Evolutionary conservation across 306 rosid genomes (phyloP).

Genomic region (Begonia peltatifolia): DNA sequence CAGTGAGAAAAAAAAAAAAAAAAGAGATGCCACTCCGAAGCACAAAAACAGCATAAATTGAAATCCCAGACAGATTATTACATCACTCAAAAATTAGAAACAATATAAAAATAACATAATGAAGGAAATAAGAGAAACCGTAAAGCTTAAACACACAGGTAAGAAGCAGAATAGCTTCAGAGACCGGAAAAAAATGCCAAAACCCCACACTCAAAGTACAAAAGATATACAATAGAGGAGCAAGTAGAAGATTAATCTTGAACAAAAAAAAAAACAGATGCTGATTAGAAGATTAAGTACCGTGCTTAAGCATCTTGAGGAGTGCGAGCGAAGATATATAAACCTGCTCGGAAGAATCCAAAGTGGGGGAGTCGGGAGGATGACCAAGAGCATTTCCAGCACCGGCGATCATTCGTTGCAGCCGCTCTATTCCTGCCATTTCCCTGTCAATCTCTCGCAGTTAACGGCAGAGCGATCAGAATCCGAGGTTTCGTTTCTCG

Average conservation of each 20-base stretch:
- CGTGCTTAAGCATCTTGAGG: conserved; percentile 91
- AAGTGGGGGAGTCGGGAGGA: conserved; percentile 83
- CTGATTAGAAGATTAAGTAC: conserved; percentile 11
- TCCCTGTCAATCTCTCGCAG: neutral
- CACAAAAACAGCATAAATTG: neutral
- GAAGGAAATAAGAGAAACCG: neutral
- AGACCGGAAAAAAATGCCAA: neutral
- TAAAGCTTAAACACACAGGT: neutral
- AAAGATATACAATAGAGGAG: neutral
- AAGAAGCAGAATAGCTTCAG: neutral
- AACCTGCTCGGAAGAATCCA: conserved; percentile 82
- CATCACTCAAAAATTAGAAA: too few relatives aligned
- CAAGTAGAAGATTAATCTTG: neutral
- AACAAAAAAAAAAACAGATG: neutral
- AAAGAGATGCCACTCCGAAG: neutral
- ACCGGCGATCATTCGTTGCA: conserved; percentile 87
- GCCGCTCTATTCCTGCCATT: conserved; percentile 70
- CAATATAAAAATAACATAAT: too few relatives aligned
- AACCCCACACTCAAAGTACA: neutral
- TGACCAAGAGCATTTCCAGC: conserved; percentile 86
- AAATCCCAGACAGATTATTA: too few relatives aligned
- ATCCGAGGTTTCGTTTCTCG: neutral
- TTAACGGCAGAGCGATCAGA: conserved; percentile 15
- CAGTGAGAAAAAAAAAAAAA: neutral
- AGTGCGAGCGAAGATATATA: conserved; percentile 81